A percentile compares a stretch with the other conserved stretches of the same genome.
These are phyloP conservation scores for Mrakia blollopis DNA, from an alignment of 768 basidiomycete species.

Conservation along the genomic window DNA sequence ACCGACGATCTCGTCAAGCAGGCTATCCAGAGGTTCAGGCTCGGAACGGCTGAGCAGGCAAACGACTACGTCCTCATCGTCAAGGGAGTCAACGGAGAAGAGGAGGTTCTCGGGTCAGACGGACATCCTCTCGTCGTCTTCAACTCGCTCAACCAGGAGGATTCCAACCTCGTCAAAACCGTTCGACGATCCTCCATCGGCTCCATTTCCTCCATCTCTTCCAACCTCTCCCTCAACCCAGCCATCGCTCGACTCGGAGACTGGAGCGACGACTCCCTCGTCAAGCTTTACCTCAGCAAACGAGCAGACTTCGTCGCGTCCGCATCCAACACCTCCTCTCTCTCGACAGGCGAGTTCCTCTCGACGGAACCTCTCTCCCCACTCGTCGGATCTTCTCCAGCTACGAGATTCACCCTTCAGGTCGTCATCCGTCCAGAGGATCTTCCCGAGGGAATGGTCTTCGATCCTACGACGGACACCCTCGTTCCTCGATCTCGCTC, in stretches of 20 bases:
- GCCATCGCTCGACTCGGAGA: slow-evolving; percentile 90
- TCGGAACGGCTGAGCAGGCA: slow-evolving; percentile 50
- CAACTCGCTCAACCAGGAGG: slow-evolving; percentile 61
- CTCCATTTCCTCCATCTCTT: slow-evolving; percentile 87
- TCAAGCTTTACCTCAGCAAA: slow-evolving; percentile 92
- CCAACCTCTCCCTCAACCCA: slow-evolving; percentile 88
- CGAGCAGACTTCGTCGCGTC: slow-evolving; percentile 38
- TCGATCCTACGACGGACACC: slow-evolving; percentile 87
- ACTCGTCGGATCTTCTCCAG: slow-evolving; percentile 51
- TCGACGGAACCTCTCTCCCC: slow-evolving; percentile 20
- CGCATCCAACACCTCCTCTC: slow-evolving; percentile 5
- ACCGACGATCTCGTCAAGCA: slow-evolving; percentile 80
- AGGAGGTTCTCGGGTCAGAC: slow-evolving; percentile 57
- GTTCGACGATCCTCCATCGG: slow-evolving; percentile 91
- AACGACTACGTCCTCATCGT: slow-evolving; percentile 82
- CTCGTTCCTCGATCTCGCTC: slow-evolving; percentile 82
- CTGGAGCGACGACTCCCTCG: slow-evolving; percentile 91
- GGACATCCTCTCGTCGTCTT: slow-evolving; percentile 88
- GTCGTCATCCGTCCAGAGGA: slow-evolving; percentile 82
- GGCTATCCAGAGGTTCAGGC: slow-evolving; percentile 87
- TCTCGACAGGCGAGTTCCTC: slow-evolving; percentile 12
- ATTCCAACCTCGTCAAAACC: slow-evolving; percentile 49
- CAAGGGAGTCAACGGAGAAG: slow-evolving; percentile 85
- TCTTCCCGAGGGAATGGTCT: slow-evolving; percentile 88
- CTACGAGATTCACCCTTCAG: slow-evolving; percentile 77